Evolutionary conservation across 192 early-diverging fungal genomes (phyloP).

Genomic region (Paraglomus brasilianum): DNA sequence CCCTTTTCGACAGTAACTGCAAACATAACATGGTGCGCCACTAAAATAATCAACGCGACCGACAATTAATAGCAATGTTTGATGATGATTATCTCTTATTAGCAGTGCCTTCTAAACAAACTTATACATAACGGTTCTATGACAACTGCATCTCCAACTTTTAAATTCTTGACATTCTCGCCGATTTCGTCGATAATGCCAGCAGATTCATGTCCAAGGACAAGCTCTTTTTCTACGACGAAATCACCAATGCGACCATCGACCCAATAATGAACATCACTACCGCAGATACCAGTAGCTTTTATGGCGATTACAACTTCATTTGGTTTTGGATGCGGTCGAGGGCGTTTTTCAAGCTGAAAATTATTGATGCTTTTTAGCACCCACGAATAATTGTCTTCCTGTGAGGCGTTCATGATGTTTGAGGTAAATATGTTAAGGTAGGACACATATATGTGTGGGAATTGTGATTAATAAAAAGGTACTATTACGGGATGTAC

Average conservation of each 20-base stretch:
- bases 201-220: conserved; percentile 49
- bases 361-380: background rate
- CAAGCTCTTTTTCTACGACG: conserved; percentile 37
- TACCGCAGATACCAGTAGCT: conserved; percentile 48
- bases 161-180: conserved; percentile 35
- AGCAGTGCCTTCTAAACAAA: too few species aligned
- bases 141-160: conserved; percentile 49
- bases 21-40: conserved; percentile 39
- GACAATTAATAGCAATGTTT: too few species aligned
- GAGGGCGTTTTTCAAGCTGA: background rate
- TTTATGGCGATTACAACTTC: conserved; percentile 45
- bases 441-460: too few species aligned
- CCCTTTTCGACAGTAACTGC: conserved; percentile 40
- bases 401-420: too few species aligned
- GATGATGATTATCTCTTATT: too few species aligned
- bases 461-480: too few species aligned
- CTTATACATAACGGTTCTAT: too few species aligned
- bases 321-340: conserved; percentile 1
- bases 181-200: conserved; percentile 42
- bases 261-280: conserved; percentile 48
- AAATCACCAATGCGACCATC: conserved; percentile 41
- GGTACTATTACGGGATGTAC: too few species aligned
- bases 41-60: too few species aligned
- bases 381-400: conserved; percentile 23
- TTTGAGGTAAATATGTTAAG: too few species aligned